Conservation (phyloP, 441 rosid species). For the Breynia disticha region DNA sequence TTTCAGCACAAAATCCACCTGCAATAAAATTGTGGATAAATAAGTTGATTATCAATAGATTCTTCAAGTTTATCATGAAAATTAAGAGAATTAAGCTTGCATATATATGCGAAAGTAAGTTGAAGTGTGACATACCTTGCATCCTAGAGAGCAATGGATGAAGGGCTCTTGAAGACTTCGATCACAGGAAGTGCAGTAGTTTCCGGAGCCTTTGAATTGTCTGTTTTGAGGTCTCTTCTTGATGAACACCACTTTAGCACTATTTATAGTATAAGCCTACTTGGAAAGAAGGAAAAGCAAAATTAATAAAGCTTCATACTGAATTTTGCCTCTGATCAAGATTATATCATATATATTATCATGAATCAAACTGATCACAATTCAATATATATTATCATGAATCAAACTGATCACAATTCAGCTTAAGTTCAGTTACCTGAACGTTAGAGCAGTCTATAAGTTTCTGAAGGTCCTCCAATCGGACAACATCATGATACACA, state of each 20-base stretch:
- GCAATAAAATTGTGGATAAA: neutral
- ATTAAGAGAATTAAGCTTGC: neutral
- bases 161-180: conserved; percentile 91
- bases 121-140: conserved; percentile 50
- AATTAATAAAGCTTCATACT: neutral
- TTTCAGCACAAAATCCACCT: conserved; percentile 88
- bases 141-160: conserved; percentile 77
- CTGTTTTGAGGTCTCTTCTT: conserved; percentile 92
- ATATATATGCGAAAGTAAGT: neutral
- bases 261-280: conserved; percentile 77
- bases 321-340: conserved; percentile 2
- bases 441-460: conserved; percentile 89
- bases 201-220: conserved; percentile 87
- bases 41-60: neutral
- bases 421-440: conserved; percentile 36
- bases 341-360: too few relatives aligned
- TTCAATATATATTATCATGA: neutral
- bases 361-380: too few relatives aligned
- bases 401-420: too few relatives aligned
- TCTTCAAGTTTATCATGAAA: neutral
- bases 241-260: conserved; percentile 88
- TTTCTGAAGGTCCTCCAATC: conserved; percentile 82
- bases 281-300: neutral
- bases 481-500: conserved; percentile 89
- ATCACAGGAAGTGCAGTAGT: conserved; percentile 83